Conservation (phyloP, 164 flowering plant species). For the Annona squamosa region DNA sequence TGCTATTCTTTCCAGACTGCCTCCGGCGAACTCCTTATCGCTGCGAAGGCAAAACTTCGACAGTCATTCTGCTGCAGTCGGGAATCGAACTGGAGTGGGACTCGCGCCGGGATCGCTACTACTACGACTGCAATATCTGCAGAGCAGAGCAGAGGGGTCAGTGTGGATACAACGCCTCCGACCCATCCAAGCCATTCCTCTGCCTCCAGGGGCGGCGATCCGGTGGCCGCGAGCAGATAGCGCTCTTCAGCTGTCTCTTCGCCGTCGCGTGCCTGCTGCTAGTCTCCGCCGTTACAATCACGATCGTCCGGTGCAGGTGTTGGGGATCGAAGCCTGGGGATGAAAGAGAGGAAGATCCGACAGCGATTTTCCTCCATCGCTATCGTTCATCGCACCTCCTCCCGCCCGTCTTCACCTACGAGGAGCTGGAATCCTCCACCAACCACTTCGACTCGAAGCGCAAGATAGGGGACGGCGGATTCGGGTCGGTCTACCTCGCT, state of each 20-base stretch:
- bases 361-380: constrained; percentile 44
- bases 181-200: constrained; percentile 45
- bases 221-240: constrained; percentile 12
- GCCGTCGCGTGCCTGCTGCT: constrained; percentile 26
- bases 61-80: constrained; percentile 12
- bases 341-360: constrained; percentile 56
- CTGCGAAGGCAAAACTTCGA: not conserved
- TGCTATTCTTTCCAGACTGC: constrained; percentile 33
- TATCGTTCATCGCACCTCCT: constrained; percentile 61
- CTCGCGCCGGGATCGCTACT: constrained; percentile 37
- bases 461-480: constrained; percentile 92
- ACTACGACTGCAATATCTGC: constrained; percentile 41
- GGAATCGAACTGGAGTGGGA: constrained; percentile 53
- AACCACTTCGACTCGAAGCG: constrained; percentile 62
- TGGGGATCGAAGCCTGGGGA: constrained; percentile 5
- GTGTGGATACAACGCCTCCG: constrained; percentile 67
- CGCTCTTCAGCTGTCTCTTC: constrained; percentile 16
- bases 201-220: constrained; percentile 29
- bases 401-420: constrained; percentile 80
- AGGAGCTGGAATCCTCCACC: constrained; percentile 72
- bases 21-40: not conserved
- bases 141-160: constrained; percentile 25
- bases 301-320: constrained; percentile 25
- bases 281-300: constrained; percentile 12
- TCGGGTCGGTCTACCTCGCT: constrained; percentile 77